These are phyloP conservation scores for Onygenales sp. DNA, from an alignment of 2,329 filamentous ascomycete species.

Conservation along the genomic window DNA sequence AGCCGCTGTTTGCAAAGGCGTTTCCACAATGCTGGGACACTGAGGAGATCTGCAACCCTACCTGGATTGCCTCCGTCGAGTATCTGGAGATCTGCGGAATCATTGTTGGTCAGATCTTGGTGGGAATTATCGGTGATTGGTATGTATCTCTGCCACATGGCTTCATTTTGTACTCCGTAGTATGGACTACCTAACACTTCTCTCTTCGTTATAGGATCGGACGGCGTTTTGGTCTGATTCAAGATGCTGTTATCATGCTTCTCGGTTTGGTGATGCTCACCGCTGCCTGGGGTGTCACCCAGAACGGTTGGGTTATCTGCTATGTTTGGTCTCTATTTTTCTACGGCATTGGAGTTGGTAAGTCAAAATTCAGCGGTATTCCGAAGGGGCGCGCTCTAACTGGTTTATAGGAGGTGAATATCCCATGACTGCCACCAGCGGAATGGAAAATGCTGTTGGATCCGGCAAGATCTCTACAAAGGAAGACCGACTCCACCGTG, in stretches of 20 bases:
- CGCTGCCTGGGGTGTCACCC: conserved; percentile 74
- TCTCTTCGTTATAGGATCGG: conserved; percentile 53
- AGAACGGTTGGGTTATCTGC: conserved; percentile 95
- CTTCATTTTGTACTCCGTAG: background rate
- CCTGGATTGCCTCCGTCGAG: conserved; percentile 76
- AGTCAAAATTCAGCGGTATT: conserved; percentile 3
- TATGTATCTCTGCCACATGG: conserved; percentile 17
- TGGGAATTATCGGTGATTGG: conserved; percentile 71
- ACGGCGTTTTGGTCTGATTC: conserved; percentile 88
- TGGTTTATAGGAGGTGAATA: conserved; percentile 70
- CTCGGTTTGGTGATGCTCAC: conserved; percentile 85
- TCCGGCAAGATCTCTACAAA: conserved; percentile 79
- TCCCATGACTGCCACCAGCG: conserved; percentile 90
- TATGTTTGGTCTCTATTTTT: conserved; percentile 94
- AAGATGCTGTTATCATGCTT: conserved; percentile 93
- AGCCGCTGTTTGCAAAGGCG: conserved; percentile 65
- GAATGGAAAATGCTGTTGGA: conserved; percentile 85
- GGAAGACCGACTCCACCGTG: conserved; percentile 89
- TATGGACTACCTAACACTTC: conserved; percentile 13
- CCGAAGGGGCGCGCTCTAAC: conserved; percentile 22
- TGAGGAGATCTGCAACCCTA: conserved; percentile 57
- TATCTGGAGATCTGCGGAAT: conserved; percentile 93
- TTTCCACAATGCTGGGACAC: conserved; percentile 73
- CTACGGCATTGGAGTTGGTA: conserved; percentile 56
- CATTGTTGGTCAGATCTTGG: conserved; percentile 82